These are phyloP conservation scores for Diplodia scrobiculata DNA, from an alignment of 2,329 filamentous ascomycete genomes.

Conservation along the genomic window DNA sequence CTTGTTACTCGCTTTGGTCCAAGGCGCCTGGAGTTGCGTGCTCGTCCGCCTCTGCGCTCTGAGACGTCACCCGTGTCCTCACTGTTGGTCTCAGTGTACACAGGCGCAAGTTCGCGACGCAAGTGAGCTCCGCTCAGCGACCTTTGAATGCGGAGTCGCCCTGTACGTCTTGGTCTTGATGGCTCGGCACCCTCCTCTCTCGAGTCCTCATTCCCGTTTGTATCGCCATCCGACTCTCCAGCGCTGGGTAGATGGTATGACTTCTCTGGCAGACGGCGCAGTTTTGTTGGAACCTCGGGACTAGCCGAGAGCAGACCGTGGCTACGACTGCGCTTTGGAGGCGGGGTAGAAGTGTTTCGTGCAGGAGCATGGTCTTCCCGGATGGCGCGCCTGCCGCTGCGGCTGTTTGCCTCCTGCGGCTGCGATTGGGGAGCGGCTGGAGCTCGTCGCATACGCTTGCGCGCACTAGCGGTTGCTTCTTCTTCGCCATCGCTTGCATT, in stretches of 20 bases:
- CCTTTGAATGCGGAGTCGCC: constrained; percentile 11
- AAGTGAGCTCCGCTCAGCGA: constrained; percentile 11
- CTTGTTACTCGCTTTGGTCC: constrained; percentile 10
- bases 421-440: constrained; percentile 1
- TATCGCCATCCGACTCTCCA: constrained; percentile 10
- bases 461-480: not conserved
- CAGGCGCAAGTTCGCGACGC: constrained; percentile 23
- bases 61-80: constrained; percentile 16
- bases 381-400: constrained; percentile 34
- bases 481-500: constrained; percentile 2
- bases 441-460: constrained; percentile 18
- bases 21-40: constrained; percentile 6
- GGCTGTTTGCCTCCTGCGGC: not conserved
- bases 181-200: not conserved
- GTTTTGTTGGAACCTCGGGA: constrained; percentile 25
- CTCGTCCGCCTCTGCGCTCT: not conserved
- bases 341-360: not conserved
- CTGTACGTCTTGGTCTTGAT: constrained; percentile 19
- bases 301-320: constrained; percentile 21
- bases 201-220: constrained; percentile 11
- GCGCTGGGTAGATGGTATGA: constrained; percentile 29
- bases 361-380: constrained; percentile 36
- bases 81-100: constrained; percentile 9
- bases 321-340: constrained; percentile 17
- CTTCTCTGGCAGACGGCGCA: constrained; percentile 23